A percentile compares a stretch with the other conserved stretches of the same genome.
Evolutionary conservation across 768 basidiomycete genomes (phyloP).

Genomic region (Leccinum subgranulosum): DNA sequence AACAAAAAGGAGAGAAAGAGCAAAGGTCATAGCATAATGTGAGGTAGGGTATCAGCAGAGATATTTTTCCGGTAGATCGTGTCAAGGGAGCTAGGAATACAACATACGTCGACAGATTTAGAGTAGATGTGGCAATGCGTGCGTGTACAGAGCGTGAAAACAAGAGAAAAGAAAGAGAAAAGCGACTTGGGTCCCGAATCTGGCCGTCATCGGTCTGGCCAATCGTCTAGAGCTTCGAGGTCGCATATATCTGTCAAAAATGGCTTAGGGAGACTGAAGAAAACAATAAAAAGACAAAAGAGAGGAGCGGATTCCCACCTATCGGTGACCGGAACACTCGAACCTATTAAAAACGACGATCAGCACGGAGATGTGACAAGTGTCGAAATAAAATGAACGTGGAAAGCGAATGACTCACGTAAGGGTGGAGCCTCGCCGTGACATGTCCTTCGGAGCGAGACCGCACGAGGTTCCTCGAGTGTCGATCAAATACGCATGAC

Average conservation of each 20-base stretch:
- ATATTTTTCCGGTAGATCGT: conserved; percentile 2
- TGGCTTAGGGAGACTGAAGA: neutral
- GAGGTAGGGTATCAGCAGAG: neutral
- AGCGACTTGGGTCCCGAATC: neutral
- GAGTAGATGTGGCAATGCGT: conserved; percentile 21
- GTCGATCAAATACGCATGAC: conserved; percentile 28
- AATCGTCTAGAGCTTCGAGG: conserved; percentile 22
- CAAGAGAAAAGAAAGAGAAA: neutral
- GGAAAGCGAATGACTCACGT: conserved; percentile 15
- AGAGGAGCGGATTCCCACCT: conserved; percentile 16
- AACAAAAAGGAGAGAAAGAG: neutral
- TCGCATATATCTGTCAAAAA: conserved; percentile 27
- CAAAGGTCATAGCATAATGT: conserved; percentile 8
- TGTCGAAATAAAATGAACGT: neutral
- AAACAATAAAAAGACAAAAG: neutral
- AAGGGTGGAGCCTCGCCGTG: conserved; percentile 24
- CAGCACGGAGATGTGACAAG: conserved; percentile 2
- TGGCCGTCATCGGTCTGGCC: conserved; percentile 17
- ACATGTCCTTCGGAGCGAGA: conserved; percentile 29
- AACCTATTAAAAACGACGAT: conserved; percentile 18
- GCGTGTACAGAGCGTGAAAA: neutral
- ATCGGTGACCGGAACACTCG: conserved; percentile 32
- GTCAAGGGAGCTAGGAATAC: conserved; percentile 14
- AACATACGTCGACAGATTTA: conserved; percentile 16
- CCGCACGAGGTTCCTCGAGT: conserved; percentile 27